Conservation (phyloP, 2,329 filamentous ascomycete species). For the Nannizzia gypsea region DNA sequence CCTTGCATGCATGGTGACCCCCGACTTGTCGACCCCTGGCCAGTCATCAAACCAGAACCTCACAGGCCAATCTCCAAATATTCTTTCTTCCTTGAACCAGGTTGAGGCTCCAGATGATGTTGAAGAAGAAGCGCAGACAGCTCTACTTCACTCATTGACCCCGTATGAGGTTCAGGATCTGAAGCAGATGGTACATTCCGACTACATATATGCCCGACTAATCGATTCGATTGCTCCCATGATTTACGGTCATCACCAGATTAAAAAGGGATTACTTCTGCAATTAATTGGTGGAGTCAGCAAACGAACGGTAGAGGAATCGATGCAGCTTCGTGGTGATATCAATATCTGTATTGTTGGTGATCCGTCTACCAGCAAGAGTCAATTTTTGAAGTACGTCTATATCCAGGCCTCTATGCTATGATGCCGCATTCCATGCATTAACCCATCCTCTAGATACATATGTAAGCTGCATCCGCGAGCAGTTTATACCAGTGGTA, state of each 20-base stretch:
- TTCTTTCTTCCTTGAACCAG: constrained; percentile 72
- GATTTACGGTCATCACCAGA: constrained; percentile 92
- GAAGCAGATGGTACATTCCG: constrained; percentile 83
- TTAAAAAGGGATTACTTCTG: constrained; percentile 90
- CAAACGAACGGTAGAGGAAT: constrained; percentile 74
- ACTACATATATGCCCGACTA: constrained; percentile 85
- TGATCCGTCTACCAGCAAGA: constrained; percentile 93
- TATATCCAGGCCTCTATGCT: background rate
- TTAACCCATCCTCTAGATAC: constrained; percentile 42
- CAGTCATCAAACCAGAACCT: constrained; percentile 57
- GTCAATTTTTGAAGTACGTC: constrained; percentile 75
- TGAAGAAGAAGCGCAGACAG: constrained; percentile 77
- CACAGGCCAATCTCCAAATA: constrained; percentile 66
- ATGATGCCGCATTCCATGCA: background rate
- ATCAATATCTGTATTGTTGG: constrained; percentile 99
- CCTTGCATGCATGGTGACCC: constrained; percentile 88
- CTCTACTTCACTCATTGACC: constrained; percentile 76
- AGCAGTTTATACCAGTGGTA: constrained; percentile 93
- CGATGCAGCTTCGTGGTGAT: constrained; percentile 89
- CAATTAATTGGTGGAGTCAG: constrained; percentile 93
- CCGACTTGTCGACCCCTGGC: constrained; percentile 71
- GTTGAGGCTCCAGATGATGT: constrained; percentile 56
- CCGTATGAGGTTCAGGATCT: constrained; percentile 82
- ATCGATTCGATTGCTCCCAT: constrained; percentile 92
- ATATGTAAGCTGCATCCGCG: constrained; percentile 94